phyloP scores from a whole-genome alignment of 1,139 yeast genomes.

The Sugiyamaella neomexicana region DNA sequence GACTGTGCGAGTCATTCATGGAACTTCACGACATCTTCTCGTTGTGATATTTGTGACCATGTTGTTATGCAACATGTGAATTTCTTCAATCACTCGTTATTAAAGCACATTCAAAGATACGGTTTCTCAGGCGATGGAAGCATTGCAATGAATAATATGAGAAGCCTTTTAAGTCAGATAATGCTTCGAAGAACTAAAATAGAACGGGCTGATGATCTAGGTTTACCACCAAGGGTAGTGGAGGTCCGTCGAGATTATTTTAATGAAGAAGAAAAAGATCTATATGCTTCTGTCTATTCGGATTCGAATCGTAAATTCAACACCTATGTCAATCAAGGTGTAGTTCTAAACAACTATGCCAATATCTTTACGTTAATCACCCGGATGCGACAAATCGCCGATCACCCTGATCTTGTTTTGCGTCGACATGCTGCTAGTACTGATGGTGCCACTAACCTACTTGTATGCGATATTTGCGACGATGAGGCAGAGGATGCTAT shows the following conservation, averaged over 20 bases:
- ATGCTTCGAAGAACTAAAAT: constrained; percentile 94
- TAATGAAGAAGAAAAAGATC: constrained; percentile 91
- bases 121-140: constrained; percentile 82
- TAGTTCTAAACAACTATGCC: constrained; percentile 91
- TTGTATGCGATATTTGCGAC: constrained; percentile 90
- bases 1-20: constrained; percentile 78
- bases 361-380: constrained; percentile 94
- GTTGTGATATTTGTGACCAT: constrained; percentile 85
- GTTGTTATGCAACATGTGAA: constrained; percentile 93
- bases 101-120: constrained; percentile 83
- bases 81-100: constrained; percentile 91
- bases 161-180: constrained; percentile 67
- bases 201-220: constrained; percentile 95
- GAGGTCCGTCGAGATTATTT: constrained; percentile 82
- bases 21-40: constrained; percentile 78
- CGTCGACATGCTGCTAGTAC: constrained; percentile 52
- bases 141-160: constrained; percentile 73
- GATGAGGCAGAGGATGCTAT: constrained; percentile 98
- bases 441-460: constrained; percentile 52
- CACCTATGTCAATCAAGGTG: constrained; percentile 92
- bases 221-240: constrained; percentile 91
- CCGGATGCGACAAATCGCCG: constrained; percentile 96
- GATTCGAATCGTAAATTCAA: constrained; percentile 81
- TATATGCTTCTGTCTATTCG: constrained; percentile 82
- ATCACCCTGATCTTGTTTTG: constrained; percentile 93